Evolutionary conservation across 2,329 filamentous ascomycete species (phyloP), one percentile per base, ranked within the genome.

Genomic region (Fusarium floridanum): DNA sequence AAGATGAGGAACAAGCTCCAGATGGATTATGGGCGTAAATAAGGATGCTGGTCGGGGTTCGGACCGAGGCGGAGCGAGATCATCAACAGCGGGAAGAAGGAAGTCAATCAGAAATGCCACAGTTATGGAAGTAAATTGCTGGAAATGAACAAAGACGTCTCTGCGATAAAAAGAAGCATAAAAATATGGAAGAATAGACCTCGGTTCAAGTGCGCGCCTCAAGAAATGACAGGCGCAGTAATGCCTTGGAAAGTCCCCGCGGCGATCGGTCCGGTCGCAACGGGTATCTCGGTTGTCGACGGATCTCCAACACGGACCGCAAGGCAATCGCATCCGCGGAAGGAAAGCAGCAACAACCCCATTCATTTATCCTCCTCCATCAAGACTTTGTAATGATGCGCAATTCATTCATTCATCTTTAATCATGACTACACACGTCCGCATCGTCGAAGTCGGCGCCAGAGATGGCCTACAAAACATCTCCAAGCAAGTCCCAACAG

Each of bases 381-480:
- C 48, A 8, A 10, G 24, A 10, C 9, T 16, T 17, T 32, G 16
- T 3, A 7, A 11, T 32, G 6, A 53, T 53, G 48, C 10, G 3
- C 6, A 53, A 1, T 3, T 12, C 16, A 56, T 37, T 0, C 24
- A 41, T 39, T 6, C 36, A 61, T 62, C 34, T 2, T 50, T 56
- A 12, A 36, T 11, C 34, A 66, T 57, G 37, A 24, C 36, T 9
- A n/a, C 53, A 16, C 37, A 27, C 17, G 66, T 74, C 7, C 61
- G 72, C 17, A 70, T 72, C 34, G 89, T 93, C 61, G 92, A 93
- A 80, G 92, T 93, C 65, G 91, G 91, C 2, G 91, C 92, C 27
- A 84, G 92, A 68, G 92, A 94, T 81, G 92, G 92, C 16, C 81
- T 94, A 22, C 92, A 94, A 80, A 94, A 93, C 74, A 90, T 93